Evolutionary conservation across 2,329 filamentous ascomycete genomes (phyloP).

Genomic region (Pseudopithomyces maydicus): DNA sequence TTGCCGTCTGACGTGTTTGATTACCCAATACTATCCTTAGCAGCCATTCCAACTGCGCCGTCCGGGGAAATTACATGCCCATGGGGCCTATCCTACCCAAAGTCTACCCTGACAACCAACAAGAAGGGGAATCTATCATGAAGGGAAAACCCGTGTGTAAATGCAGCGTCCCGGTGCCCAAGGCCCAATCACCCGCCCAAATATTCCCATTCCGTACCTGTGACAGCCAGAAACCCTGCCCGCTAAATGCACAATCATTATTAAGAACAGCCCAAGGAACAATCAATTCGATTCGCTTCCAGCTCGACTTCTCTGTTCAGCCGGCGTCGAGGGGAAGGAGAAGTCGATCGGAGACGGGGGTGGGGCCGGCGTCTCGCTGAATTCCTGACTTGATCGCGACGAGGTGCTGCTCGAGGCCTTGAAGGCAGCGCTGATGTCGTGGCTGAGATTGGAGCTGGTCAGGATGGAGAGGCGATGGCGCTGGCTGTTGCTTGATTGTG

Average conservation of each 20-base stretch:
- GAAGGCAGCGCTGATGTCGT: slow-evolving; percentile 48
- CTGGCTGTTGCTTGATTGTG: slow-evolving; percentile 33
- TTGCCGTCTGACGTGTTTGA: slow-evolving; percentile 1
- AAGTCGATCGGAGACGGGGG: slow-evolving; percentile 49
- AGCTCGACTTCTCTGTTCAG: slow-evolving; percentile 26
- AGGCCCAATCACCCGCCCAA: neutral
- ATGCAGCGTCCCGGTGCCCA: slow-evolving; percentile 19
- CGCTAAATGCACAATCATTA: slow-evolving; percentile 39
- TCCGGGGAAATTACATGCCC: slow-evolving; percentile 2
- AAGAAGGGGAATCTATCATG: slow-evolving; percentile 10
- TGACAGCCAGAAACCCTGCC: slow-evolving; percentile 13
- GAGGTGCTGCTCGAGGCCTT: slow-evolving; percentile 39
- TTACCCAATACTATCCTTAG: slow-evolving; percentile 8
- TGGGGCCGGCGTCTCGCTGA: slow-evolving; percentile 47
- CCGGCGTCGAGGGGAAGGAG: slow-evolving; percentile 42
- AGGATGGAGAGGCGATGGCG: slow-evolving; percentile 50
- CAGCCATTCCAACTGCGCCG: neutral
- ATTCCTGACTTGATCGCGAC: slow-evolving; percentile 30
- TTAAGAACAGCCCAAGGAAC: slow-evolving; percentile 13
- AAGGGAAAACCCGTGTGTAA: slow-evolving; percentile 5
- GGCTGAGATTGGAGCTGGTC: slow-evolving; percentile 47
- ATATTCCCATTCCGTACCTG: slow-evolving; percentile 8
- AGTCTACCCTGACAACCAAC: slow-evolving; percentile 11
- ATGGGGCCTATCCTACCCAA: neutral
- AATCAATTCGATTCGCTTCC: slow-evolving; percentile 30